phyloP scores from a whole-genome alignment of 2,329 filamentous ascomycete species.

The Septoria linicola region DNA sequence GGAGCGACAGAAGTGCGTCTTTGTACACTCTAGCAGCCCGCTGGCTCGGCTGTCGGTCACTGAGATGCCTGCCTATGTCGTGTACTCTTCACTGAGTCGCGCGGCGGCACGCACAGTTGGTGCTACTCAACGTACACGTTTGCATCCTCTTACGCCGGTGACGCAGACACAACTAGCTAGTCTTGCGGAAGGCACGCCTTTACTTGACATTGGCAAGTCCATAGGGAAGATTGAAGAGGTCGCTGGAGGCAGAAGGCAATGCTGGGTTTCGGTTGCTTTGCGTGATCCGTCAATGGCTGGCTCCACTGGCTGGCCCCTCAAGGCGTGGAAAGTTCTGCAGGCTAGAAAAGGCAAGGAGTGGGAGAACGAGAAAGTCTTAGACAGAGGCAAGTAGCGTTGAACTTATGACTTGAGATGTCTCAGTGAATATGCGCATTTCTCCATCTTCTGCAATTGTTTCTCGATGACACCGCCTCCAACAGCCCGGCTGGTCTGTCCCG shows the following conservation, averaged over 20 bases:
- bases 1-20: constrained; percentile 67
- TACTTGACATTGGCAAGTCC: constrained; percentile 84
- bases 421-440: too few relatives aligned
- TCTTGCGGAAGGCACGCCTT: constrained; percentile 78
- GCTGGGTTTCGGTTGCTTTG: constrained; percentile 78
- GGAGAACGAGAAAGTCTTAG: constrained; percentile 62
- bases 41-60: constrained; percentile 66
- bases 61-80: constrained; percentile 81
- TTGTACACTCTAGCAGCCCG: constrained; percentile 81
- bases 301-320: constrained; percentile 50
- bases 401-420: too few relatives aligned
- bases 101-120: constrained; percentile 49
- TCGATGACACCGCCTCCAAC: too few relatives aligned
- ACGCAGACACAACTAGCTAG: constrained; percentile 72
- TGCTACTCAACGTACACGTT: constrained; percentile 69
- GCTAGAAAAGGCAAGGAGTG: constrained; percentile 71
- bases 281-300: constrained; percentile 28
- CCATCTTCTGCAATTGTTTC: too few relatives aligned
- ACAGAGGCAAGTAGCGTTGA: constrained; percentile 18
- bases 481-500: background rate
- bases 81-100: constrained; percentile 83
- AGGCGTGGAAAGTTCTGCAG: constrained; percentile 81
- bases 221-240: constrained; percentile 71
- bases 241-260: constrained; percentile 57
- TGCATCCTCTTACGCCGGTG: constrained; percentile 82